Conservation (phyloP, 768 basidiomycete species). For the Coprinopsis sp. region DNA sequence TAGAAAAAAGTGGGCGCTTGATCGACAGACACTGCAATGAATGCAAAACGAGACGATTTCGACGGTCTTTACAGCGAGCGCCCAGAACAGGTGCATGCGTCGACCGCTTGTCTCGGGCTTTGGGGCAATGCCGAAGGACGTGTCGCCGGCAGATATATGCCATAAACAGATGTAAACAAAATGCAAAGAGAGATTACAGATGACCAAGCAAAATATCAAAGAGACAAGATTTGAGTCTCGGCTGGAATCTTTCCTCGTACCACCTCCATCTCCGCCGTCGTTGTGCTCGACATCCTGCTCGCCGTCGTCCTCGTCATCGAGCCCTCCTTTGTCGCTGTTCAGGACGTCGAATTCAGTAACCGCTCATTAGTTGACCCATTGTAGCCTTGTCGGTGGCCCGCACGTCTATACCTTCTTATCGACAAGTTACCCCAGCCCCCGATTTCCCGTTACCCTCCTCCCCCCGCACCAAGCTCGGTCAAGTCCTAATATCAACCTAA, state of each 20-base stretch:
- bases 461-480: conserved; percentile 6
- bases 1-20: no score
- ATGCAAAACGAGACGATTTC: no score
- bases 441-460: neutral
- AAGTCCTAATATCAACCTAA: conserved; percentile 9
- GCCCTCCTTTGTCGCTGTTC: neutral
- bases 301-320: conserved; percentile 5
- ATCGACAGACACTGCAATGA: no score
- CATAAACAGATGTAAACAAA: neutral
- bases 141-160: neutral
- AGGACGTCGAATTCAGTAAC: neutral
- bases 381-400: conserved; percentile 3
- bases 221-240: conserved; percentile 9
- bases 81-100: neutral
- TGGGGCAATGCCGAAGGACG: neutral
- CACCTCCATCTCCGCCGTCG: neutral
- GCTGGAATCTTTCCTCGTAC: conserved; percentile 8
- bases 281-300: conserved; percentile 2
- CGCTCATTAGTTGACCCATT: no score
- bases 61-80: no score
- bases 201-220: no score
- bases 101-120: neutral
- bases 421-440: conserved; percentile 1
- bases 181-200: no score
- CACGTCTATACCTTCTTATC: neutral